Conservation (phyloP, 2,329 filamentous ascomycete species). For the Aureobasidium sp. region DNA sequence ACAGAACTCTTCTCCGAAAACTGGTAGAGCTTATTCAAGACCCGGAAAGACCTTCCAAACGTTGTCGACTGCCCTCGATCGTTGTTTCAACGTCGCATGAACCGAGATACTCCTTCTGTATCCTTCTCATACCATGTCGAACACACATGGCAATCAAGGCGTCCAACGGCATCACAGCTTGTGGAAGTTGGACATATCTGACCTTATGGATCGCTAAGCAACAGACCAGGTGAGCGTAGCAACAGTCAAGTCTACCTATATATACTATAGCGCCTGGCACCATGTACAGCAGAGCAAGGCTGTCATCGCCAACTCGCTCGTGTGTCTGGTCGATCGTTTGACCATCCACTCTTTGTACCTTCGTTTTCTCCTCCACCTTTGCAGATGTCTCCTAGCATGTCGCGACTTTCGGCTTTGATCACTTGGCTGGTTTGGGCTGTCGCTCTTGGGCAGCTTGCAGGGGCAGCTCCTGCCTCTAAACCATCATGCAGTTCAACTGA, state of each 20-base stretch:
- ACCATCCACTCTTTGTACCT: not conserved
- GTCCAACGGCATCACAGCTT: not conserved
- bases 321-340: not conserved
- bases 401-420: not conserved
- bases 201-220: not conserved
- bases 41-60: not conserved
- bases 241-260: not conserved
- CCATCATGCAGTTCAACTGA: not conserved
- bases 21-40: not conserved
- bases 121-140: not conserved
- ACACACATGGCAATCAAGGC: not conserved
- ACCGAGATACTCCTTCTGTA: not conserved
- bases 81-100: not conserved
- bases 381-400: not conserved
- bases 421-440: not conserved
- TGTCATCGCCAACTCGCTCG: not conserved
- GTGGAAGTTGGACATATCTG: slow-evolving; percentile 1
- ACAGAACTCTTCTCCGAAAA: not conserved
- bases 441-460: not conserved
- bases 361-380: not conserved
- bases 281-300: not conserved
- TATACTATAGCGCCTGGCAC: not conserved
- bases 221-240: not conserved
- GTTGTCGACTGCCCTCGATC: not conserved
- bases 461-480: not conserved